Base-by-base conservation (phyloP, 164 flowering plant genomes). In the Magnolia sinica region DNA sequence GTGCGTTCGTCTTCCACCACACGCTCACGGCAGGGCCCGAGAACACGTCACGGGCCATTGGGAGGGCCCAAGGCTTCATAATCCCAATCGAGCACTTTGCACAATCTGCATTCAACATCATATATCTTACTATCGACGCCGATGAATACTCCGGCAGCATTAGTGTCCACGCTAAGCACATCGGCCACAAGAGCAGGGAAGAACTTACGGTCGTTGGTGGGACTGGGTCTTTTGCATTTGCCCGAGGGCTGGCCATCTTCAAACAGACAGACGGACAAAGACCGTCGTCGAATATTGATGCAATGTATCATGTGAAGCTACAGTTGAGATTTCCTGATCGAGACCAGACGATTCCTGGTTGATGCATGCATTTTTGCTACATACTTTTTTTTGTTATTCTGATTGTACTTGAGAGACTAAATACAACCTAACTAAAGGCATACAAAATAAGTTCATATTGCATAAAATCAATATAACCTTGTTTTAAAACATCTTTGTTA, bases 191-290 rank as follows among this genome's bases (percentile, higher is more conserved):
- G 70, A 84, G 79, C 50, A 77, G 27, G 23, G 85, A 90, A 61
- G 89, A 90, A 64, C 86, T 92, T 23, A 82, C 37, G 3, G 94
- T 92, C 8, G 89, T 91, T n/a, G 98, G 98, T 1, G 97, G 98
- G 2, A 92, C 98, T 0, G 94, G 96, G 0, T 87, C 91, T 20
- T 94, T 92, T 71, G 98, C 95, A 31, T 94, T 92, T 82, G 97
- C 94, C 1, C 84, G 88, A 20, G 98, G 98, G 20, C 70, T 78
- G 20, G 98, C 96, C 3, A 81, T 84, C 27, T 89, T 94, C 76
- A 85, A 76, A 0, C 83, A 82, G 79, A 78, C 82, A 0, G 83
- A 85, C 19, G 64, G 31, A 51, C 69, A 29, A 4, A 10, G 51
- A 23, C 74, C 13, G 51, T 58, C 74, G 2, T 13, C 75, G 11